Conservation (phyloP, 139 green algal genomes). For the Ostreobium quekettii region DNA sequence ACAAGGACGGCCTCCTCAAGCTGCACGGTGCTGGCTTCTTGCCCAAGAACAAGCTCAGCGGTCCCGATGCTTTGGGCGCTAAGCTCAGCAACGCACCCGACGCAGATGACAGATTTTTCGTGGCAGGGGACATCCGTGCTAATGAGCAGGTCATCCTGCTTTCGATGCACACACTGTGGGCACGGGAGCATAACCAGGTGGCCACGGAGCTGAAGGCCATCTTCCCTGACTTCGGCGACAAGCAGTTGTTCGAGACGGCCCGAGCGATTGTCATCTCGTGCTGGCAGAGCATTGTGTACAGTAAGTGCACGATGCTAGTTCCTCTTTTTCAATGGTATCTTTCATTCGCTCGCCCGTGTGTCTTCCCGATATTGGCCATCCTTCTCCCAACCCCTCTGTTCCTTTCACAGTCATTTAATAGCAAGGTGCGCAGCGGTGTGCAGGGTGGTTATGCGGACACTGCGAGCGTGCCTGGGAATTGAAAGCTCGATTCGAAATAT, state of each 20-base stretch:
- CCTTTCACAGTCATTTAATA: too few relatives aligned
- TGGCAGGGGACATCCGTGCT: conserved; percentile 9
- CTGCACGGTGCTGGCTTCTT: background rate
- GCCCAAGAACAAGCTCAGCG: conserved; percentile 12
- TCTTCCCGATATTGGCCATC: too few relatives aligned
- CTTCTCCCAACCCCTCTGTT: too few relatives aligned
- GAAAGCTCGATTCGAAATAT: too few relatives aligned
- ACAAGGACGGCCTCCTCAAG: conserved; percentile 8
- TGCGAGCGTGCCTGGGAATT: too few relatives aligned
- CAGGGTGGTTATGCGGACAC: too few relatives aligned
- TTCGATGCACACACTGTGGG: conserved; percentile 14
- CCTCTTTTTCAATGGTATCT: too few relatives aligned
- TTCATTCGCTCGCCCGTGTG: too few relatives aligned
- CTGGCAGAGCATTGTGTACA: conserved; percentile 15
- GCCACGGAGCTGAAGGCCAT: background rate
- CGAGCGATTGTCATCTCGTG: conserved; percentile 11
- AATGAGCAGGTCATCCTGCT: conserved; percentile 13
- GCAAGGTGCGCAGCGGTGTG: too few relatives aligned
- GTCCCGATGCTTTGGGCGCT: conserved; percentile 1
- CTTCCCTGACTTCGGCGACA: conserved; percentile 9
- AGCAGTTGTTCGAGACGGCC: conserved; percentile 2
- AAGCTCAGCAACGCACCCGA: conserved; percentile 15
- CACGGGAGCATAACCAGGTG: conserved; percentile 8
- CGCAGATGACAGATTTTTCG: conserved; percentile 16
- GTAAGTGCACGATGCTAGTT: too few relatives aligned